These are phyloP conservation scores for Sporothrix dimorphospora DNA, from an alignment of 2,329 filamentous ascomycete species.

Conservation along the genomic window DNA sequence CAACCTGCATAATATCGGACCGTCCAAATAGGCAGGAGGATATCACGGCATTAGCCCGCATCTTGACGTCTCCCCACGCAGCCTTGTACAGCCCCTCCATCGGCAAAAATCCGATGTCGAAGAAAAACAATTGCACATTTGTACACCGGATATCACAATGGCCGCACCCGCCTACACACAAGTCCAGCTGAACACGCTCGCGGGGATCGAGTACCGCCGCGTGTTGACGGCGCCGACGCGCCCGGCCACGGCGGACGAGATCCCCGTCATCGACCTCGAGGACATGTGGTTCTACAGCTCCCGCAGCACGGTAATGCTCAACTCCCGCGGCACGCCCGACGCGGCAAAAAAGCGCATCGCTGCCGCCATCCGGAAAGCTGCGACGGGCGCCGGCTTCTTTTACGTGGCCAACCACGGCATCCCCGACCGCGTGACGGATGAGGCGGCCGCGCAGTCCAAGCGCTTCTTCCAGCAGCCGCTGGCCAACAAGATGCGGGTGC, in stretches of 20 bases:
- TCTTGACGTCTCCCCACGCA: not conserved
- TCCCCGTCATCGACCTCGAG: constrained; percentile 58
- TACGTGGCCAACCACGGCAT: constrained; percentile 37
- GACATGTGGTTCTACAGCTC: constrained; percentile 41
- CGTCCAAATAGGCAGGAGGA: constrained; percentile 6
- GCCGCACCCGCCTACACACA: constrained; percentile 25
- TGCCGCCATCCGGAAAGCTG: constrained; percentile 41
- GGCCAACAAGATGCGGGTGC: constrained; percentile 35
- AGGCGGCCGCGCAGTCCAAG: constrained; percentile 27
- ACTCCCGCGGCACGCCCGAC: not conserved
- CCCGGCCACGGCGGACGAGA: constrained; percentile 47
- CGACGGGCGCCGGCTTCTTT: constrained; percentile 36
- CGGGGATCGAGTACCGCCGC: constrained; percentile 44
- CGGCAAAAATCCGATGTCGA: not conserved
- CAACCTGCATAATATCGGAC: not conserved
- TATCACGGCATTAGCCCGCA: constrained; percentile 14
- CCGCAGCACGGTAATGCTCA: constrained; percentile 29
- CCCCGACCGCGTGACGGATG: constrained; percentile 29
- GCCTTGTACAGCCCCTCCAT: constrained; percentile 7
- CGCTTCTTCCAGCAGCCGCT: constrained; percentile 35
- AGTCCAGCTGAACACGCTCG: constrained; percentile 38
- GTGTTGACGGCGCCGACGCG: constrained; percentile 44
- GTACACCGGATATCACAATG: not conserved
- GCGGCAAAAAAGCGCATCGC: constrained; percentile 42
- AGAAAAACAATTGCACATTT: not conserved